phyloP scores from a whole-genome alignment of 345 rosid genomes.

The Acer negundo region DNA sequence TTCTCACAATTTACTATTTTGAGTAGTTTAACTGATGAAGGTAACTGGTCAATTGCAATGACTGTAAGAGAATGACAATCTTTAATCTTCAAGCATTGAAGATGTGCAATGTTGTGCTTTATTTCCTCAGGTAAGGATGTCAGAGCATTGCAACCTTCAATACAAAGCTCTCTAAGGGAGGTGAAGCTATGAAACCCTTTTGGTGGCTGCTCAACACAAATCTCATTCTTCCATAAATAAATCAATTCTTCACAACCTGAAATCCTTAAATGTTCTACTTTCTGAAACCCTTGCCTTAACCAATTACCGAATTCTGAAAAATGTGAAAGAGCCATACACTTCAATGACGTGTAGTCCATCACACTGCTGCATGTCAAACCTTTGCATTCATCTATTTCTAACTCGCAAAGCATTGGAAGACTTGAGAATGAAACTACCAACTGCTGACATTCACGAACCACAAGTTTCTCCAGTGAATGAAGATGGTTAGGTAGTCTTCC shows the following conservation, averaged over 20 bases:
- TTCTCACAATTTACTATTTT: not conserved
- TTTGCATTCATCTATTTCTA: conserved; percentile 7
- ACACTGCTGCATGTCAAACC: not conserved
- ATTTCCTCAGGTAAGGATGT: too few relatives aligned
- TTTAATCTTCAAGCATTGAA: too few relatives aligned
- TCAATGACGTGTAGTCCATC: not conserved
- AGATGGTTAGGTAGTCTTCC: not conserved
- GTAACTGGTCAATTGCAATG: not conserved
- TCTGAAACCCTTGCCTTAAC: not conserved
- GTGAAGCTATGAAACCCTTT: not conserved
- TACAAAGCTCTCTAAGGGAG: not conserved
- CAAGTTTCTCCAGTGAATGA: conserved; percentile 6
- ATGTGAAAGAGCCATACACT: not conserved
- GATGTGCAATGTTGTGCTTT: too few relatives aligned
- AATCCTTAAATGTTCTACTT: not conserved
- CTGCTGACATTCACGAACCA: not conserved
- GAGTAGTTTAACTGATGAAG: not conserved
- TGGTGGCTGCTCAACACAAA: not conserved
- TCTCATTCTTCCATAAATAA: conserved; percentile 1
- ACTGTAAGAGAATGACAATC: not conserved
- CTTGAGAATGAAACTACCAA: not conserved
- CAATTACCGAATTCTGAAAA: not conserved
- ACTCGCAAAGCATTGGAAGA: conserved; percentile 5
- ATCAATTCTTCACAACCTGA: not conserved
- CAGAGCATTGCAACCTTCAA: not conserved